Base-by-base conservation (phyloP, 805 yeast genomes). In the Pichia ethanolica region DNA sequence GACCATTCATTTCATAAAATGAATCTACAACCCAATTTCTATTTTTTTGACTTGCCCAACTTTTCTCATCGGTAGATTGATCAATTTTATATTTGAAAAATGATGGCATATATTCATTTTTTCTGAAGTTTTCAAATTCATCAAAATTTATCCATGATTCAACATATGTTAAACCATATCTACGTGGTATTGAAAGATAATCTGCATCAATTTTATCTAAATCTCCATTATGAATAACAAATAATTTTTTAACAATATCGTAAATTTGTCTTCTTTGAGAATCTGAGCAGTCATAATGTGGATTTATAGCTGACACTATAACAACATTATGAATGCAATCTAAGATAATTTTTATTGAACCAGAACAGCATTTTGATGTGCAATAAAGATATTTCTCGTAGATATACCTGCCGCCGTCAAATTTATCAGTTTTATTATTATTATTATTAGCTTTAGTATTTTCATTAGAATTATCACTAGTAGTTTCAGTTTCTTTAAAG, bases 281-380 rank as follows among this genome's bases (percentile, higher is more conserved):
- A 25, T 53, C 56, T 10, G 5, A 12, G 41, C 56, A 53, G 9
- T 44, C 44, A 25, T 14, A 46, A 43, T 53, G 56, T 7, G 42
- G 27, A 37, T 41, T 41, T 4, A 46, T 34, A 27, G 26, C 35
- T 13, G 48, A 39, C 1, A 53, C 37, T 9, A 47, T 33, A 13
- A 53, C 48, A n/a, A 50, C 34, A 30, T 50, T 38, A 39, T 53
- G 50, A 37, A 46, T 33, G 11, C 50, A 44, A 40, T 53, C 56
- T 4, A 53, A 33, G 5, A 49, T 33, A 3, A 53, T 48, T 26
- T 37, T 30, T 30, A 42, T 34, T 9, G 45, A 6, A 10, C 51
- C 56, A 5, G 56, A 51, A 46, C 56, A 53, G 11, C 25, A 20
- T 20, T 26, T 10, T 9, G 42, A 33, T 6, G 48, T 37, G 28